Base-by-base conservation (phyloP, 2,329 filamentous ascomycete genomes). In the Tolypocladium endophyticum region DNA sequence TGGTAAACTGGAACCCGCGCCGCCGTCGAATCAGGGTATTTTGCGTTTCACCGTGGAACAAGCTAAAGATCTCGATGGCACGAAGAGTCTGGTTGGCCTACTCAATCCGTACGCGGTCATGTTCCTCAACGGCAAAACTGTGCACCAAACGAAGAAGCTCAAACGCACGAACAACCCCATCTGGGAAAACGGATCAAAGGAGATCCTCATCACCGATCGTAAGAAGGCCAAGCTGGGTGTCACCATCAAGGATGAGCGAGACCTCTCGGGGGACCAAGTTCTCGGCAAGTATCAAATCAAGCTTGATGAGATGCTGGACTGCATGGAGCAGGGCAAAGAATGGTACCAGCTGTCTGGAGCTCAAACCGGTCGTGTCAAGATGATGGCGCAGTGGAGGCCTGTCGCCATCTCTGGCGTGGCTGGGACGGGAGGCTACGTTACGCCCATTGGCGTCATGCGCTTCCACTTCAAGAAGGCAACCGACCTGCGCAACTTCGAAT, bases 91-190 rank as follows among this genome's bases (percentile, higher is more conserved):
- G 70, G 87, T 97, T 61, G 94, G 94, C 36, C 82, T 87, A 63
- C 86, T 99, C 55, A 97, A 92, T 73, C 94, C 94, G 1, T 99
- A 97, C 66, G 92, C 90, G 12, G 81, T 87, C 38, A 81, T 99
- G 57, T 81, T 97, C 53, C 84, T 99, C 66, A 99, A 99, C 68
- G 89, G 91, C 63, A 96, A 94, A 74, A 88, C 95, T 71, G 83
- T 97, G 5, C 92, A 96, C 68, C 82, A 86, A 60, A 96, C 92
- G 58, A 90, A 92, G 76, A 95, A 92, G 74, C 82, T 97, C 68
- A 99, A 97, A 82, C 88, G 93, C 62, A 97, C 92, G 61, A 99
- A 99, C 76, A 94, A 96, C 68, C 94, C 94, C 9, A 92, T 99
- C 68, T 99, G 92, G 87, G 88, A 93, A 58, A 88, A 97, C 70